phyloP scores from a whole-genome alignment of 164 flowering plant genomes.

The Protea cynaroides region DNA sequence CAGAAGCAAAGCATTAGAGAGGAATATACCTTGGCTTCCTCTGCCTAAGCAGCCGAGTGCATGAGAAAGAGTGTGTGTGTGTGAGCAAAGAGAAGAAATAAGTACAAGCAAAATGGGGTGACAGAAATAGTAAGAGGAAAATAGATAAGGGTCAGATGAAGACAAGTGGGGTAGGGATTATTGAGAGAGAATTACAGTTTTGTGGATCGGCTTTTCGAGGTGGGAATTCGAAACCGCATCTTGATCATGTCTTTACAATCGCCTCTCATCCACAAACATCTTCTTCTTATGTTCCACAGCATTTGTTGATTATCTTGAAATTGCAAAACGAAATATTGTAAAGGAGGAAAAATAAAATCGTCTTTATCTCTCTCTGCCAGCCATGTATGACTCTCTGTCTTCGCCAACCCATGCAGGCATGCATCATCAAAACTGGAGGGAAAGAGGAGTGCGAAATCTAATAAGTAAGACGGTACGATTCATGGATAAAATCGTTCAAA shows the following conservation, averaged over 20 bases:
- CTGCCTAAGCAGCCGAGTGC: slow-evolving; percentile 3
- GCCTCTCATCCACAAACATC: slow-evolving; percentile 26
- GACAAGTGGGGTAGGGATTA: slow-evolving; percentile 19
- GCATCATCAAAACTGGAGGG: too few species aligned
- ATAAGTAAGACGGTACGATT: too few species aligned
- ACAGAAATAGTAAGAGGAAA: not conserved
- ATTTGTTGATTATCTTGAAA: not conserved
- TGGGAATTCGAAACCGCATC: slow-evolving; percentile 24
- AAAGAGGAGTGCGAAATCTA: too few species aligned
- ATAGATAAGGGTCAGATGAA: slow-evolving; percentile 1
- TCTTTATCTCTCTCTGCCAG: too few species aligned
- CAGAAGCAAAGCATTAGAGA: slow-evolving; percentile 2
- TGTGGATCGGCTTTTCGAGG: slow-evolving; percentile 40
- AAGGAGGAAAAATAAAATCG: too few species aligned
- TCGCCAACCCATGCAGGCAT: too few species aligned
- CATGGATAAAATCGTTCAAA: too few species aligned
- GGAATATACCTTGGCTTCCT: slow-evolving; percentile 2
- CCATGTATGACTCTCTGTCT: too few species aligned
- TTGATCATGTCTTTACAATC: slow-evolving; percentile 7
- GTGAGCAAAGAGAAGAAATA: not conserved
- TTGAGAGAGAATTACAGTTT: slow-evolving; percentile 7
- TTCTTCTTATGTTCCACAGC: slow-evolving; percentile 13
- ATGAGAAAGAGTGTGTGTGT: too few species aligned
- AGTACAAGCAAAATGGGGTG: not conserved
- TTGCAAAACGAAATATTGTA: not conserved